Base-by-base conservation (phyloP, 2,329 filamentous ascomycete species). In the Lanzia echinophila region DNA sequence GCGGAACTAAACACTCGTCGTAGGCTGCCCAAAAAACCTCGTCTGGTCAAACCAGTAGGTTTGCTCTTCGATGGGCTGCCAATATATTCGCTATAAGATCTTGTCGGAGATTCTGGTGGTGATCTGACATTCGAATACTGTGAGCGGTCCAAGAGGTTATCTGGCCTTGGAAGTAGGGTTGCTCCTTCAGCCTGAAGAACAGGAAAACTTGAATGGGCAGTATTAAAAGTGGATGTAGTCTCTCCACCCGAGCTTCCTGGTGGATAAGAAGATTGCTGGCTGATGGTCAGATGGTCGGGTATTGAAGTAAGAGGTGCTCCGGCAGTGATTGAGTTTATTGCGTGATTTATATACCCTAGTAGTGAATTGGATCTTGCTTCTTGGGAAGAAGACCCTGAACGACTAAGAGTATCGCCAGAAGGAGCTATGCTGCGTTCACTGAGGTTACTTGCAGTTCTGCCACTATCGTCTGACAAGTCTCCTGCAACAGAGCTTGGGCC, bases 11-110 rank as follows among this genome's bases (percentile, higher is more conserved):
- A 65, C 1, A 62, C 67, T 45, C 59, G 55, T 6, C 81, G 76
- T 19, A 90, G 68, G 46, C 82, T 87, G 20, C 86, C 86, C 11
- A 90, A 72, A 83, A 85, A 88, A 70, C 41, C 60, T 22, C 56
- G 55, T 52, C 58, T 57, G 19, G 58, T 53, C 4, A 62, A 13
- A 1, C 32, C 45, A 3, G 43, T 33, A 6, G 75, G 72, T 64
- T 81, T 83, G 12, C 63, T 71, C 71, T 84, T 78, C 65, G 80
- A 81, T 19, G 83, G 75, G 49, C 79, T 81, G 0, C 79, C 74
- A 1, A 78, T 73, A 7, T 44, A 46, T 3, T 58, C 52, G 8
- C 47, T 31, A 6, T 53, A 44, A 2, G 57, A 58, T 13, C 56
- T 50, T n/a, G 56, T 60, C 2, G 62, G 60, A 1, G 62, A 62